Percentiles rank a stretch among this genome's conserved stretches.
These are phyloP conservation scores for Eucalyptus erythrocorys DNA, from an alignment of 345 rosid genomes.

Conservation along the genomic window DNA sequence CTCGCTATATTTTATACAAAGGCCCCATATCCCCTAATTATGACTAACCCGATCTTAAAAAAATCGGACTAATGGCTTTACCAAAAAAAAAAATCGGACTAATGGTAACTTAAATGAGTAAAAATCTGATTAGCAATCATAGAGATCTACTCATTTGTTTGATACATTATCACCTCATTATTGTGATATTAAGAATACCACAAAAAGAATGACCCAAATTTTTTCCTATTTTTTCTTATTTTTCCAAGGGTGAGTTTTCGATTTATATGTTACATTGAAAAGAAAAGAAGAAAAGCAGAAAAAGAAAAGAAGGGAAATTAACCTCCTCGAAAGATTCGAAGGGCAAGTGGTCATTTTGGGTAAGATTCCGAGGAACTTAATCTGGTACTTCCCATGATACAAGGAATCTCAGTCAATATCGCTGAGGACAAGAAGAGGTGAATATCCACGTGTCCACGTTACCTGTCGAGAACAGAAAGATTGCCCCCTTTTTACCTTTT, in stretches of 20 bases:
- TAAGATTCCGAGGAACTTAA: not conserved
- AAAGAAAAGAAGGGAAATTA: not conserved
- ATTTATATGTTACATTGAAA: not conserved
- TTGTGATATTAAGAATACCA: not conserved
- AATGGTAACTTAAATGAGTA: not conserved
- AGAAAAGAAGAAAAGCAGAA: not conserved
- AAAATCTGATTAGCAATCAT: not conserved
- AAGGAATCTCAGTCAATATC: not conserved
- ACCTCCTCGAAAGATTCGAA: not conserved
- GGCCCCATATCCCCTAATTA: not conserved
- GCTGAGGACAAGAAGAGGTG: not conserved
- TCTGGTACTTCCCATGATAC: not conserved
- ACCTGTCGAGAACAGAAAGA: not conserved
- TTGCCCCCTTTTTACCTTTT: not conserved
- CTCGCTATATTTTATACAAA: not conserved
- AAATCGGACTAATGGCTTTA: not conserved
- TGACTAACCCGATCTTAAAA: not conserved
- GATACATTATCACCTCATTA: not conserved
- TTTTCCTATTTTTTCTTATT: not conserved
- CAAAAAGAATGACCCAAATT: not conserved
- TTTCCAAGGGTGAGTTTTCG: not conserved
- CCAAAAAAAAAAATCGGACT: not conserved
- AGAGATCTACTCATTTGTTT: not conserved
- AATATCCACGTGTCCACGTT: not conserved
- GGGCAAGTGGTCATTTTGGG: not conserved